phyloP scores from a whole-genome alignment of 768 basidiomycete genomes.

The Termitomyces sp. region DNA sequence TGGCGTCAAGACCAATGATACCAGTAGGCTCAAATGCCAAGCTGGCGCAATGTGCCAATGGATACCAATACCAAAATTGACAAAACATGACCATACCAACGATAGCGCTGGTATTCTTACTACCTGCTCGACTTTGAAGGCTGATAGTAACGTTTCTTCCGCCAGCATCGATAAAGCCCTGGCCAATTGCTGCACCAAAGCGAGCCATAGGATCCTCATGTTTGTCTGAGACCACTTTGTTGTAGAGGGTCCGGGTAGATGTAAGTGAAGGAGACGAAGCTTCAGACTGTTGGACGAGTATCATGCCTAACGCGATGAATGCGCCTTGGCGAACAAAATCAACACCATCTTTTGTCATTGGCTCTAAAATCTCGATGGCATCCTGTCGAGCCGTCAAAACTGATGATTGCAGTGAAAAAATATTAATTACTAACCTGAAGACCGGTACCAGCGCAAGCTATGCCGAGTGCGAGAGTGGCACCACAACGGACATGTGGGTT shows the following conservation, averaged over 20 bases:
- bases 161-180: constrained; percentile 97
- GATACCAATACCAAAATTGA: constrained; percentile 99
- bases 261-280: constrained; percentile 79
- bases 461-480: constrained; percentile 92
- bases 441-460: constrained; percentile 96
- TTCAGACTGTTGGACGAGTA: constrained; percentile 94
- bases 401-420: background rate
- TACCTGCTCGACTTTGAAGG: constrained; percentile 89
- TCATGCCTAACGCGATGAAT: constrained; percentile 92
- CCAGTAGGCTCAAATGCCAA: constrained; percentile 94
- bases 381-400: constrained; percentile 44
- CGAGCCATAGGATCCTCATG: constrained; percentile 99
- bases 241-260: constrained; percentile 76
- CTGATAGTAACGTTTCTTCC: constrained; percentile 95
- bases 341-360: constrained; percentile 96
- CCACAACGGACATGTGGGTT: constrained; percentile 98
- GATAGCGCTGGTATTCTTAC: constrained; percentile 87
- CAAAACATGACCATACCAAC: constrained; percentile 98
- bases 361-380: constrained; percentile 93
- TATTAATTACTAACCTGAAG: constrained; percentile 55
- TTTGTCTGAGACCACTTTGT: constrained; percentile 90
- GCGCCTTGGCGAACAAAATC: constrained; percentile 99
- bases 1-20: constrained; percentile 84
- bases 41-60: constrained; percentile 87
- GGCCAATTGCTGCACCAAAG: constrained; percentile 93